phyloP scores from a whole-genome alignment of 1,139 yeast species.

The Sugiyamaella japonica region DNA sequence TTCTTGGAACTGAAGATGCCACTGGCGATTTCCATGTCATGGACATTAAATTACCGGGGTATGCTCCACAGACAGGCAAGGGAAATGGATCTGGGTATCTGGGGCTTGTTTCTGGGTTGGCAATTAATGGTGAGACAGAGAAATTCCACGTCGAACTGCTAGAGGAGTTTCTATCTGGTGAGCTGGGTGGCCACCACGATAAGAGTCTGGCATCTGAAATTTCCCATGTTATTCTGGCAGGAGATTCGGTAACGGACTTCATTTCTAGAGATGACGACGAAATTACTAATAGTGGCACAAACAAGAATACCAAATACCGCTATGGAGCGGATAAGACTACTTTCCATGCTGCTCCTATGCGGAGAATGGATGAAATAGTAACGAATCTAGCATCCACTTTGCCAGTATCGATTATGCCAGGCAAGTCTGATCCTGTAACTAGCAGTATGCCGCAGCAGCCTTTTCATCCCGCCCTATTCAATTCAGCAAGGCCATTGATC shows the following conservation, averaged over 20 bases:
- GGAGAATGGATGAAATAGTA: conserved; percentile 57
- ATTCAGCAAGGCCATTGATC: conserved; percentile 45
- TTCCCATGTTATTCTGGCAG: conserved; percentile 66
- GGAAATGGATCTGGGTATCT: conserved; percentile 38
- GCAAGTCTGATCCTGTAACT: conserved; percentile 80
- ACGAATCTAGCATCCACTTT: conserved; percentile 58
- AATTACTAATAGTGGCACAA: conserved; percentile 18
- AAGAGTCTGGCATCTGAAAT: conserved; percentile 42
- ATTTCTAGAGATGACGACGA: conserved; percentile 8
- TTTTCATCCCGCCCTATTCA: conserved; percentile 71
- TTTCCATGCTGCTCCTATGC: conserved; percentile 36
- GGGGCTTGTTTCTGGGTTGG: conserved; percentile 75
- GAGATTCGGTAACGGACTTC: conserved; percentile 58
- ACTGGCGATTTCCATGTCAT: conserved; percentile 85
- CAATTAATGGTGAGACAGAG: conserved; percentile 49
- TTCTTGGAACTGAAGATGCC: conserved; percentile 79
- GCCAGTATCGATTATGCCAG: conserved; percentile 82
- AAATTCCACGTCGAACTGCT: conserved; percentile 59
- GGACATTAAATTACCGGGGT: conserved; percentile 71
- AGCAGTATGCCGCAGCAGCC: conserved; percentile 88
- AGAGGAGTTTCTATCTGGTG: conserved; percentile 72
- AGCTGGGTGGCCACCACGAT: conserved; percentile 48
- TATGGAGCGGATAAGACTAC: conserved; percentile 31
- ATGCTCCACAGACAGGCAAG: conserved; percentile 55
- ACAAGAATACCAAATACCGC: conserved; percentile 19